Conservation (phyloP, 2,329 filamentous ascomycete species). For the Bipolaris bicolor region DNA sequence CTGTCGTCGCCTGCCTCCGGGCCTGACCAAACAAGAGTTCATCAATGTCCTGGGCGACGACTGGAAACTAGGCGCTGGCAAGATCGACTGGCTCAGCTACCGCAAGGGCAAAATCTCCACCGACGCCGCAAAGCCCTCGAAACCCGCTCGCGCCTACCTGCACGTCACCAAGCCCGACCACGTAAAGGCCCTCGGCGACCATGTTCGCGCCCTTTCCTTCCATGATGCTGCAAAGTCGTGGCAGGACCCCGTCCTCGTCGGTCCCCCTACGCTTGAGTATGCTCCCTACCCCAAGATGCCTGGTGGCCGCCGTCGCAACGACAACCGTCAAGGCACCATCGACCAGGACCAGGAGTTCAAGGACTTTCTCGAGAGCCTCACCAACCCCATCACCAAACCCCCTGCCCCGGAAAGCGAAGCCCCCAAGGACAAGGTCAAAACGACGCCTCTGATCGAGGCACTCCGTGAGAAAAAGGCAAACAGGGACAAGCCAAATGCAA, state of each 20-base stretch:
- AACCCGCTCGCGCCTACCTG: constrained; percentile 80
- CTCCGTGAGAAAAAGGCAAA: constrained; percentile 91
- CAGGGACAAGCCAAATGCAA: constrained; percentile 62
- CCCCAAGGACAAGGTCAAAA: constrained; percentile 70
- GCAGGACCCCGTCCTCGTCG: constrained; percentile 73
- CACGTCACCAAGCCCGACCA: constrained; percentile 76
- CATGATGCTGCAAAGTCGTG: constrained; percentile 81
- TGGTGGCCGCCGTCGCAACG: constrained; percentile 73
- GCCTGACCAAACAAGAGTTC: constrained; percentile 81
- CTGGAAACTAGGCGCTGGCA: constrained; percentile 81
- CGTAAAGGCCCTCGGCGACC: constrained; percentile 70
- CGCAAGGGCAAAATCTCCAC: constrained; percentile 77
- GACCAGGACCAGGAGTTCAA: constrained; percentile 97
- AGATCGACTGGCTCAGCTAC: constrained; percentile 83
- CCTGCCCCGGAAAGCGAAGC: constrained; percentile 59
- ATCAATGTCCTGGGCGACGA: constrained; percentile 72
- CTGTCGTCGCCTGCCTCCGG: constrained; percentile 83
- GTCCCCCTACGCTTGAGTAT: constrained; percentile 80
- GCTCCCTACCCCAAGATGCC: constrained; percentile 85
- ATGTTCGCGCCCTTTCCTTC: constrained; percentile 72
- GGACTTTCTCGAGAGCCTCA: constrained; percentile 85
- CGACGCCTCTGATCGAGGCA: constrained; percentile 88
- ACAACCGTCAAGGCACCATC: constrained; percentile 90
- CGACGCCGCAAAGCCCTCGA: constrained; percentile 81
- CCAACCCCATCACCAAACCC: constrained; percentile 70